Percentiles rank a stretch among this genome's conserved stretches.
phyloP scores from a whole-genome alignment of 2,329 filamentous ascomycete genomes.

The Cladosporium cucumerinum region DNA sequence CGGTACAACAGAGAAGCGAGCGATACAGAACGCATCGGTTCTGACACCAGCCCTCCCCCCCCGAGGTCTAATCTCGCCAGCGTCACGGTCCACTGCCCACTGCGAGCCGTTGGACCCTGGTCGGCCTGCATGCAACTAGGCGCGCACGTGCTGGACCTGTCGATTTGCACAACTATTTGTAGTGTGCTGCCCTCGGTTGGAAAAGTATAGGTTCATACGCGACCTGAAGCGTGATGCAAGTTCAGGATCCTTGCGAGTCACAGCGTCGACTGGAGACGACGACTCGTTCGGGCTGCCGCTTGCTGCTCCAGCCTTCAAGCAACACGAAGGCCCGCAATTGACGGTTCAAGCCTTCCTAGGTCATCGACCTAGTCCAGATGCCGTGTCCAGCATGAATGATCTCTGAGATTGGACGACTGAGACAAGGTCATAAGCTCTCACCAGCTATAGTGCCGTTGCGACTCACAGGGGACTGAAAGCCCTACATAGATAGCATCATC shows the following conservation, averaged over 20 bases:
- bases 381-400: background rate
- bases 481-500: background rate
- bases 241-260: background rate
- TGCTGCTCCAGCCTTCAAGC: background rate
- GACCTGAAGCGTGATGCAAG: background rate
- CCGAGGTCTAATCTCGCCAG: background rate
- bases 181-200: background rate
- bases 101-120: background rate
- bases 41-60: background rate
- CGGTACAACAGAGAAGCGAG: background rate
- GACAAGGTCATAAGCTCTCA: background rate
- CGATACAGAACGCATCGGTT: background rate
- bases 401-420: background rate
- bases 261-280: background rate
- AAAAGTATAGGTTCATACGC: background rate
- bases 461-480: background rate
- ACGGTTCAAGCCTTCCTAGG: background rate
- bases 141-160: background rate
- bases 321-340: background rate
- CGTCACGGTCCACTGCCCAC: background rate
- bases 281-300: background rate
- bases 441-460: background rate
- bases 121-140: background rate
- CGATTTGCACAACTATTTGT: background rate
- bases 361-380: background rate